Base-by-base conservation (phyloP, 495 filamentous ascomycete species). In the Sabuloglossum arenarium region DNA sequence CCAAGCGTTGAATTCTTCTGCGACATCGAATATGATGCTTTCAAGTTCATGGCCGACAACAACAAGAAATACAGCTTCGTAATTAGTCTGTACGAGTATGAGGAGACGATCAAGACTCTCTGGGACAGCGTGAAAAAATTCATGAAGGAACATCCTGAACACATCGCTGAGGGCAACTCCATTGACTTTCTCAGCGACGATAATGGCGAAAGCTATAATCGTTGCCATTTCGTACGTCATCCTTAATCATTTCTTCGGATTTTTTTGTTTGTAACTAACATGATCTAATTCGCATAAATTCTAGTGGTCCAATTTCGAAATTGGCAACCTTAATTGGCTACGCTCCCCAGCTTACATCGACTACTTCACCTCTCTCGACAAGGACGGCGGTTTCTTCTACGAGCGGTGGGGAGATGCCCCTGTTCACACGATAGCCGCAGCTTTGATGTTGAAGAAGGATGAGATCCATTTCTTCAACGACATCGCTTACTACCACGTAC, bases 401-500 rank as follows among this genome's bases (percentile, higher is more conserved):
- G 87, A 94, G 61, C 78, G 87, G 60, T 94, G 87, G 87, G 87
- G 87, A 30, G 87, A 94, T 69, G 87, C 87, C 3, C 87, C 87
- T 0, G 83, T 94, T 30, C 87, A 94, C 70, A 93, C 88, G n/a
- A 95, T 98, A 61, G 91, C 86, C 1, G 91, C 91, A 4, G 79
- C 75, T 14, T 67, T 96, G 2, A 75, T 95, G 66, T 73, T 98
- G 59, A 79, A 81, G 63, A 95, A 94, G 71, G 84, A 93, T 56
- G 77, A 98, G 65, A 81, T 98, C 60, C 90, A 97, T 63, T 98
- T 98, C 73, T 98, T 94, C 74, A 86, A 98, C 64, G 91, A 98
- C 63, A 97, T 98, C 61, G 91, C 85, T 56, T 98, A 98, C 69
- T 97, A 88, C 69, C 91, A 98, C 64, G 85, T 94, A n/a, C 91